Evolutionary conservation across 345 rosid species (phyloP), one percentile per base, ranked within the genome.

Genomic region (Melaleuca quinquenervia): DNA sequence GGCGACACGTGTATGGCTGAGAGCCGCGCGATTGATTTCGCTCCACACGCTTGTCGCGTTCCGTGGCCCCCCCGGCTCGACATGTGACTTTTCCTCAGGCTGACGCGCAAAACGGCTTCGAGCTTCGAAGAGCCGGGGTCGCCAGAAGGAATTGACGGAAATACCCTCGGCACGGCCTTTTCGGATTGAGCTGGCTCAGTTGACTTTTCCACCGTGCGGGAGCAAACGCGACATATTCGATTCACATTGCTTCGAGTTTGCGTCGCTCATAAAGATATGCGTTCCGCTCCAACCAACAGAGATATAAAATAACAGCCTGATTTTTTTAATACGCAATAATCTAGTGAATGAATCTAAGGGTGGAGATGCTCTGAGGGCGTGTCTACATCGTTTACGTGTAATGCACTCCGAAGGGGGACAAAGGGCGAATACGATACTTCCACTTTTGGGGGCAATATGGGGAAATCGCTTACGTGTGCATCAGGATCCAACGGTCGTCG

Each of bases 1-100:
- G n/a, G 21, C 51, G 86, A 85, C 92, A 90, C 95, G 93, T 90
- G 96, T 90, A 84, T 26, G 89, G 87, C 26, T 12, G 6, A 11
- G 14, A n/a, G 54, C 90, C 91, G 52, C 83, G 51, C 0, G 90
- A 88, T 86, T 36, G 80, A 9, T 70, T 9, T 32, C 48, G 80
- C 80, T 7, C 76, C 74, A 27, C 74, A 7, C 74, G 74, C 74
- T 60, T 60, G 11, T 53, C 1, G 75, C 45, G 24, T 4, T 64
- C 22, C 45, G 76, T 32, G 76, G 76, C 76, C 44, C 15, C 13
- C 13, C 48, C 3, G 48, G 26, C 48, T 70, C 22, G 26, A 70
- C 80, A 4, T 36, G 80, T 70, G 80, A 70, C 48, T 70, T 70
- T 70, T 70, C 48, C 48, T 20, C 80, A 48, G 48, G 78, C 2